A percentile compares a stretch with the other conserved stretches of the same genome.
These are phyloP conservation scores for Phaffia rhodozyma DNA, from an alignment of 1,284 basidiomycete species.

Conservation along the genomic window DNA sequence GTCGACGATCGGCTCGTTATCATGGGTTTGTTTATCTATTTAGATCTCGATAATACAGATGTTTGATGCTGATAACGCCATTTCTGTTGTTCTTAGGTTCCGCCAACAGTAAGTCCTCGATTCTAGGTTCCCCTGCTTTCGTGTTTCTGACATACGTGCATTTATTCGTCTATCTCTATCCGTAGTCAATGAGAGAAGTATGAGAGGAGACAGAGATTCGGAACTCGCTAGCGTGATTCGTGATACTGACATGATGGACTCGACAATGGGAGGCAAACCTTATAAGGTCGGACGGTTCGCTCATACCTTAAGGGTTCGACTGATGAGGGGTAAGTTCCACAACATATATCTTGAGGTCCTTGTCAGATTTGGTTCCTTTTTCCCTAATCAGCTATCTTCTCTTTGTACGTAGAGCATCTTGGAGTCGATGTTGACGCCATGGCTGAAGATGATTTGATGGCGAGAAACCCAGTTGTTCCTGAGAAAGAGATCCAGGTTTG, in stretches of 20 bases:
- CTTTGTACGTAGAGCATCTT: constrained; percentile 54
- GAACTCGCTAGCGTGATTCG: constrained; percentile 85
- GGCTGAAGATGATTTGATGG: constrained; percentile 60
- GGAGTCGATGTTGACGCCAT: constrained; percentile 89
- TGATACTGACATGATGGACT: constrained; percentile 92
- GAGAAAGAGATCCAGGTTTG: constrained; percentile 52
- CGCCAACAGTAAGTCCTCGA: constrained; percentile 51
- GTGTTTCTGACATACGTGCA: too few relatives aligned
- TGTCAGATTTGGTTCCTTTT: background rate
- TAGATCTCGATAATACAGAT: background rate
- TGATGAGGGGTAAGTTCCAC: constrained; percentile 55
- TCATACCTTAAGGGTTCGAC: constrained; percentile 78
- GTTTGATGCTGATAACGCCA: background rate
- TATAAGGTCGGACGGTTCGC: constrained; percentile 95
- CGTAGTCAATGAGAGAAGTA: constrained; percentile 79
- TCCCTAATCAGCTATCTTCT: background rate
- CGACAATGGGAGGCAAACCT: constrained; percentile 88
- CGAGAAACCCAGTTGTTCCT: constrained; percentile 44
- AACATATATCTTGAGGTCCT: background rate
- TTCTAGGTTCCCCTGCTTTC: background rate
- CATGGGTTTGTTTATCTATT: constrained; percentile 41
- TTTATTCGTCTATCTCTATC: background rate
- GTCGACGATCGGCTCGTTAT: constrained; percentile 90
- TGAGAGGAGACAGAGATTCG: constrained; percentile 90
- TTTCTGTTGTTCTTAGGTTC: constrained; percentile 87